These are phyloP conservation scores for Scheffersomyces lignosus DNA, from an alignment of 805 yeast genomes.

Conservation along the genomic window DNA sequence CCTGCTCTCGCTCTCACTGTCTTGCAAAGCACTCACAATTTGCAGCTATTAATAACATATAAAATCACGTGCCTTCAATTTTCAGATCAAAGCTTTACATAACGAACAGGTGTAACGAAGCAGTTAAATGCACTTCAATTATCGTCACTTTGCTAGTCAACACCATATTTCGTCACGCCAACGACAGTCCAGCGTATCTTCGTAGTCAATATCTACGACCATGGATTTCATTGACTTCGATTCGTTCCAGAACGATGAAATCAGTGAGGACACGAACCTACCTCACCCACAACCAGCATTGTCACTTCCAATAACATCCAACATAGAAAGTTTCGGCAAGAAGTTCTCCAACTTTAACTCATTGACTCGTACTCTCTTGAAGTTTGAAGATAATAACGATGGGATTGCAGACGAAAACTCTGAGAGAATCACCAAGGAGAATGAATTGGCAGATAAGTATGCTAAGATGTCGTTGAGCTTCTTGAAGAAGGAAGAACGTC, in stretches of 20 bases:
- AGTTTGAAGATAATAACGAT: constrained; percentile 15
- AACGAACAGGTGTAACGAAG: no score
- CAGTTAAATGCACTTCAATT: no score
- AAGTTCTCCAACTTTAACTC: constrained; percentile 34
- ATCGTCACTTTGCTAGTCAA: no score
- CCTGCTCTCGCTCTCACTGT: no score
- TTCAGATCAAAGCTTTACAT: no score
- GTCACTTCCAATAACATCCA: constrained; percentile 38
- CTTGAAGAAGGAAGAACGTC: constrained; percentile 16
- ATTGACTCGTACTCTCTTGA: constrained; percentile 30
- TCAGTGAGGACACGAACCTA: constrained; percentile 9
- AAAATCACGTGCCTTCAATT: no score
- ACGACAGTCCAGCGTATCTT: no score
- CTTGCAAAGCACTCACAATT: no score
- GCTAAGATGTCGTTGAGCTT: constrained; percentile 48
- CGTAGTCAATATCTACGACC: not conserved
- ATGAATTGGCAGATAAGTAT: constrained; percentile 43
- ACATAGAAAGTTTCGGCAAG: constrained; percentile 35
- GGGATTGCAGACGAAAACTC: constrained; percentile 4
- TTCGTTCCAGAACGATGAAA: constrained; percentile 26
- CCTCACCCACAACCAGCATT: constrained; percentile 48
- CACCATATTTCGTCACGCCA: no score
- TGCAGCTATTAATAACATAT: no score
- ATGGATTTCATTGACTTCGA: constrained; percentile 47
- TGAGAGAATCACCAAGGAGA: constrained; percentile 8